Evolutionary conservation across 192 early-diverging fungal species (phyloP).

Genomic region (Coemansia interrupta): DNA sequence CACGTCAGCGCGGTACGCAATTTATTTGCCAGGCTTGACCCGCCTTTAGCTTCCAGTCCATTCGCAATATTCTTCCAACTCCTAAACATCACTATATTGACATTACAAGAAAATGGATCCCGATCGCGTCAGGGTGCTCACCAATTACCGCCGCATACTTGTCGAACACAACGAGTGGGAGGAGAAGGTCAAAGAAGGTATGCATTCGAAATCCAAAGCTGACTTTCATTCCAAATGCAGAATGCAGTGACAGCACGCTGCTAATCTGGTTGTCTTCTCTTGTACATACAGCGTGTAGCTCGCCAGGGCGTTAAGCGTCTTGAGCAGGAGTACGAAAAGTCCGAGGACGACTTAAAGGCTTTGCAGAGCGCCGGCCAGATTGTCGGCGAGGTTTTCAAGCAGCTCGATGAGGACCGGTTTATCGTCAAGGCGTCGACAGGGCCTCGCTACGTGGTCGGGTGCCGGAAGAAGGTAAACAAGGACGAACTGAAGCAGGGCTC

Average conservation of each 20-base stretch:
- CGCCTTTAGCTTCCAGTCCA: background rate
- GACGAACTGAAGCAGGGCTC: slow-evolving; percentile 93
- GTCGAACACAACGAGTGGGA: slow-evolving; percentile 94
- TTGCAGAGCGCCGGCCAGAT: slow-evolving; percentile 99
- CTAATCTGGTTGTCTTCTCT: too few species aligned
- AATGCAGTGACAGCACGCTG: too few species aligned
- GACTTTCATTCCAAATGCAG: too few species aligned
- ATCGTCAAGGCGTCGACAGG: slow-evolving; percentile 97
- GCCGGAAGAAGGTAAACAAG: slow-evolving; percentile 90
- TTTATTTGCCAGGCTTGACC: background rate
- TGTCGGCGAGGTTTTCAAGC: slow-evolving; percentile 96
- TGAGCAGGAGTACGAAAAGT: slow-evolving; percentile 91
- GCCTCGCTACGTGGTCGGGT: slow-evolving; percentile 97
- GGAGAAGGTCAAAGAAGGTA: slow-evolving; percentile 87
- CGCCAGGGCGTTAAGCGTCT: slow-evolving; percentile 80
- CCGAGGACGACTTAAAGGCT: slow-evolving; percentile 96
- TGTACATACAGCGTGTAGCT: slow-evolving; percentile 34
- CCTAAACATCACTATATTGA: background rate
- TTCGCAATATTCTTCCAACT: background rate
- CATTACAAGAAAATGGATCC: slow-evolving; percentile 32
- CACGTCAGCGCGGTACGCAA: too few species aligned
- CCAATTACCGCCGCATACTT: slow-evolving; percentile 81
- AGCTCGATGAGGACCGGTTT: slow-evolving; percentile 93
- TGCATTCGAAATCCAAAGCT: too few species aligned
- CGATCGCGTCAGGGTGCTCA: slow-evolving; percentile 71